These are phyloP conservation scores for Cryptococcus sp. DNA, from an alignment of 1,284 basidiomycete species.

Conservation along the genomic window DNA sequence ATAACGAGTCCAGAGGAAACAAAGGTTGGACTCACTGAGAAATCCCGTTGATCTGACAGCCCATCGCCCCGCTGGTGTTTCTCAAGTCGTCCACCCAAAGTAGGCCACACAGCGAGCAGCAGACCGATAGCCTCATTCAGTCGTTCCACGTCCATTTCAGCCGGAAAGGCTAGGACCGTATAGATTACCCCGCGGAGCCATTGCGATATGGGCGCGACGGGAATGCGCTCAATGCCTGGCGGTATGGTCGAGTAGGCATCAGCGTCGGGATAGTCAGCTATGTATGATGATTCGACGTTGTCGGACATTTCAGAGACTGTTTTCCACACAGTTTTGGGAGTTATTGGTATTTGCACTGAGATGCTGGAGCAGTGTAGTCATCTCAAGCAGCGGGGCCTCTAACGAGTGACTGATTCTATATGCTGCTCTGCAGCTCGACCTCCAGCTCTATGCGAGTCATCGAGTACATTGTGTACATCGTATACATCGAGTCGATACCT, in stretches of 20 bases:
- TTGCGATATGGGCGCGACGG: slow-evolving; percentile 27
- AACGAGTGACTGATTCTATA: no score
- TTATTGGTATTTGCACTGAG: no score
- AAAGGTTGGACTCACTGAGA: slow-evolving; percentile 14
- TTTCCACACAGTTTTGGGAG: no score
- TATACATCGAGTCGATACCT: no score
- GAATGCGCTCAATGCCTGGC: slow-evolving; percentile 9
- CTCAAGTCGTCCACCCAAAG: slow-evolving; percentile 24
- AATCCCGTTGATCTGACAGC: slow-evolving; percentile 11
- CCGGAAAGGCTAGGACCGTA: slow-evolving; percentile 28
- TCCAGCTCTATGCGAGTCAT: no score
- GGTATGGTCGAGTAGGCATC: slow-evolving; percentile 7
- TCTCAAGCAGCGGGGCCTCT: no score
- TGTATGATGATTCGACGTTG: no score
- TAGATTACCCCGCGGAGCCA: slow-evolving; percentile 27
- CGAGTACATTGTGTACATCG: no score
- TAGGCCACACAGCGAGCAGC: slow-evolving; percentile 26
- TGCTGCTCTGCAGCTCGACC: no score
- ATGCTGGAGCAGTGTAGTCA: no score
- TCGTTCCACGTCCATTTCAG: slow-evolving; percentile 20
- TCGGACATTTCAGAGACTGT: no score
- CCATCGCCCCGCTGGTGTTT: slow-evolving; percentile 5
- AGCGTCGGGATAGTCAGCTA: not conserved
- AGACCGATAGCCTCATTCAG: slow-evolving; percentile 23
- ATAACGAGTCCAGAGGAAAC: not conserved